Conservation (phyloP, 805 yeast genomes). For the Lipomyces mesembrius region DNA sequence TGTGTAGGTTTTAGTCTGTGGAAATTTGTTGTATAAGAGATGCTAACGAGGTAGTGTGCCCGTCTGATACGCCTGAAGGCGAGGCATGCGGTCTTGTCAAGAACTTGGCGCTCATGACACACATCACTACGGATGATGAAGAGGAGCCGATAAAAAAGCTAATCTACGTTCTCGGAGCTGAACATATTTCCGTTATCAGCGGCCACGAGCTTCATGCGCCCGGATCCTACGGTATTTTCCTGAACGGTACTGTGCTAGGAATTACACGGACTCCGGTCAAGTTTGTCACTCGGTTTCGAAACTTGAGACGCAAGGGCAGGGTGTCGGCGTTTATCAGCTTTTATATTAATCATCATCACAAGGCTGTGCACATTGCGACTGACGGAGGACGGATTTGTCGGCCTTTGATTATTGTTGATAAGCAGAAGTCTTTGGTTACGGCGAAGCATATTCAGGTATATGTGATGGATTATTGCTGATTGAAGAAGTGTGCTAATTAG, state of each 20-base stretch:
- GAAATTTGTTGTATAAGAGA: not conserved
- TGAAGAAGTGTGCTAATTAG: not conserved
- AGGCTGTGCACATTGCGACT: slow-evolving; percentile 95
- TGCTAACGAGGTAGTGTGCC: slow-evolving; percentile 59
- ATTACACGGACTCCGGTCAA: slow-evolving; percentile 83
- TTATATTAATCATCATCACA: slow-evolving; percentile 85
- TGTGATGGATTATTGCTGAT: not conserved
- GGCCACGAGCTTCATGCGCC: slow-evolving; percentile 77
- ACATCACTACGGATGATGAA: slow-evolving; percentile 97
- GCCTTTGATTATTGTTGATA: slow-evolving; percentile 85
- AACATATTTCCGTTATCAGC: slow-evolving; percentile 78
- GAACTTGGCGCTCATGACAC: slow-evolving; percentile 96
- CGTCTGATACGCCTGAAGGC: slow-evolving; percentile 99
- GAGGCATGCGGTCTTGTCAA: slow-evolving; percentile 99
- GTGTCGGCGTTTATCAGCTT: slow-evolving; percentile 90
- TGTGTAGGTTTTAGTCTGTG: slow-evolving; percentile 52
- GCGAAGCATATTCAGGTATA: slow-evolving; percentile 63
- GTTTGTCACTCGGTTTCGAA: slow-evolving; percentile 79
- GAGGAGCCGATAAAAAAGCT: slow-evolving; percentile 81
- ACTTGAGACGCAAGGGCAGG: slow-evolving; percentile 79
- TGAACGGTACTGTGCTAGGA: slow-evolving; percentile 95
- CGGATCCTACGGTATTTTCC: slow-evolving; percentile 81
- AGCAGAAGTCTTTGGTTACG: slow-evolving; percentile 70
- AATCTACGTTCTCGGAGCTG: slow-evolving; percentile 86
- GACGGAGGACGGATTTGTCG: slow-evolving; percentile 99